These are phyloP conservation scores for Saccharomycopsis lassenensis DNA, from an alignment of 805 yeast species.

Conservation along the genomic window DNA sequence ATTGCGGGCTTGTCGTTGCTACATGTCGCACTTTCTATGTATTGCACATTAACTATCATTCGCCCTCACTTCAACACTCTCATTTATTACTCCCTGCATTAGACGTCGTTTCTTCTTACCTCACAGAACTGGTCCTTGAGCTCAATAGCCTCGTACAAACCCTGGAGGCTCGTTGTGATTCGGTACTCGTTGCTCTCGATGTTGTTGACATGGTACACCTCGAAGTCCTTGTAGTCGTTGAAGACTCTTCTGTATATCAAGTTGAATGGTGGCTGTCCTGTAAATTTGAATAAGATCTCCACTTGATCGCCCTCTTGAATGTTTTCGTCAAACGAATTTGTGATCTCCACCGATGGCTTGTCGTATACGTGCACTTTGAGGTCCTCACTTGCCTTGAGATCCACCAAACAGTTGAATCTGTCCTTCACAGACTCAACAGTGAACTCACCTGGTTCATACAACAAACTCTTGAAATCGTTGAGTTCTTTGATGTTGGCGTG, in stretches of 20 bases:
- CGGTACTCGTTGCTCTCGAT: conserved; percentile 61
- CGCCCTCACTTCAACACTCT: too few relatives aligned
- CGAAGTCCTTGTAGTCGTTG: conserved; percentile 16
- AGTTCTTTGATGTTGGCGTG: conserved; percentile 38
- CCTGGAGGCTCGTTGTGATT: conserved; percentile 74
- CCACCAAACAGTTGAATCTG: conserved; percentile 31
- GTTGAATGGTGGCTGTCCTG: conserved; percentile 72
- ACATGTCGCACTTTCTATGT: too few relatives aligned
- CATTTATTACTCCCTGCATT: conserved; percentile 9
- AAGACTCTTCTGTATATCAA: conserved; percentile 43
- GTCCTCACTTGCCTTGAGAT: conserved; percentile 19
- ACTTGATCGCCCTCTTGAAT: conserved; percentile 94
- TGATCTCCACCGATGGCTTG: conserved; percentile 70
- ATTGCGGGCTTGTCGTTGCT: too few relatives aligned
- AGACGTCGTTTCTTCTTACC: conserved; percentile 10
- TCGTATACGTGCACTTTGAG: conserved; percentile 36
- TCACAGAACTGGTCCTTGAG: conserved; percentile 78
- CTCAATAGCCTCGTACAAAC: conserved; percentile 86
- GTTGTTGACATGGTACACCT: conserved; percentile 34
- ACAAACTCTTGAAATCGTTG: conserved; percentile 51
- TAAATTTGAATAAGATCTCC: conserved; percentile 70
- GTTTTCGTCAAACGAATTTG: conserved; percentile 59
- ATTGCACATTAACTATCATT: too few relatives aligned
- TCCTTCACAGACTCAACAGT: conserved; percentile 61
- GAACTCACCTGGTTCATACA: conserved; percentile 73